Base-by-base conservation (phyloP, 2,329 filamentous ascomycete species). In the Kalmusia sp. region DNA sequence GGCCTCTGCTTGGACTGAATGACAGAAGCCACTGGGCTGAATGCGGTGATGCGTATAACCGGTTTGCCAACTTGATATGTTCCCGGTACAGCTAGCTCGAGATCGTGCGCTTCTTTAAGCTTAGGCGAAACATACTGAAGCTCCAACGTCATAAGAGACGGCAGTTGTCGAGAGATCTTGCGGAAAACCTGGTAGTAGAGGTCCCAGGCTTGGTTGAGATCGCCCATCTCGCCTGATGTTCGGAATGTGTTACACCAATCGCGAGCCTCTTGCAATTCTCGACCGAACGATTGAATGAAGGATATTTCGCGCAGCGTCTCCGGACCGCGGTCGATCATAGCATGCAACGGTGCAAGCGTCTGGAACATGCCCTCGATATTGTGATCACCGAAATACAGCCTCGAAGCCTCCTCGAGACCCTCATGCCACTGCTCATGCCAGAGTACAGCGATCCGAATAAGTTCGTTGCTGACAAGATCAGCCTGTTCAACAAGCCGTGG, bases 381-480 rank as follows among this genome's bases (percentile, higher is more conserved):
- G 68, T 96, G 90, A 67, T 98, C 93, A 54, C 93, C 95, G 76
- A 99, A 99, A 80, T 98, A 99, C 15, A 99, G 81, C 48, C 95
- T 86, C 27, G 92, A 97, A 1, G 95, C 96, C 78, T 99, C 96
- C 75, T 99, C 95, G 14, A 99, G 82, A 24, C 91, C 96, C 75
- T 99, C 96, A 63, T 99, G 95, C 95, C 95, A 99, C 61, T 96
- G 90, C 69, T 99, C 95, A 70, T 99, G 95, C 96, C 96, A 99
- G 21, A 99, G 77, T 2, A 99, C 93, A 14, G 95, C 95, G 54
- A 99, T 96, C 46, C 95, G 88, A 69, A 99, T 98, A 51, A 99
- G 85, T 73, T 99, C 96, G 68, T 95, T 90, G 72, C 93, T 98
- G 62, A 99, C 93, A 40, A 93, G 83, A 70, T 96, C 93, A 30